Percentiles rank a stretch among this genome's conserved stretches.
Conservation (phyloP, 2,329 filamentous ascomycete species). For the Conoideocrella luteorostrata region DNA sequence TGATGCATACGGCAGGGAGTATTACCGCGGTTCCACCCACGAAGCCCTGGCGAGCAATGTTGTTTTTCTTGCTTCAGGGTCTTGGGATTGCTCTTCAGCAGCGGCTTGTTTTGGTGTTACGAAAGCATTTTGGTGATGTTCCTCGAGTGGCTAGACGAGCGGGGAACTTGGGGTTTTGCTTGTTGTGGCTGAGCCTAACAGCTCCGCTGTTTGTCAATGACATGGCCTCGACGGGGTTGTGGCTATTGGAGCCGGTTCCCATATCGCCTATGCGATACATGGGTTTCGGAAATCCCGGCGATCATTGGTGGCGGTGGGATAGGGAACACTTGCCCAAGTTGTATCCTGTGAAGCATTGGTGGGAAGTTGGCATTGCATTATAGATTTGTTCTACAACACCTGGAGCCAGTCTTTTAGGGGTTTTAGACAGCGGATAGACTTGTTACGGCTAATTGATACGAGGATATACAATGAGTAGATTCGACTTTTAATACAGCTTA, state of each 20-base stretch:
- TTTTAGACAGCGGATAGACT: neutral
- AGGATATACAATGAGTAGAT: neutral
- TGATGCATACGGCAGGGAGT: slow-evolving; percentile 67
- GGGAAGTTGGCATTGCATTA: slow-evolving; percentile 35
- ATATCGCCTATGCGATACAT: slow-evolving; percentile 62
- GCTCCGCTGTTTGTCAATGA: slow-evolving; percentile 66
- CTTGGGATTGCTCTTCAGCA: slow-evolving; percentile 59
- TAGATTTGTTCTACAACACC: too few relatives aligned
- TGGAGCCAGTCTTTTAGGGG: too few relatives aligned
- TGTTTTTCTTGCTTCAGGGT: slow-evolving; percentile 69
- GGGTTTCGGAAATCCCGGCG: slow-evolving; percentile 54
- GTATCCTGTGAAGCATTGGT: slow-evolving; percentile 58
- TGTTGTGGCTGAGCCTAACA: slow-evolving; percentile 64
- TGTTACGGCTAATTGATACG: neutral
- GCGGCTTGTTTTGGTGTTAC: slow-evolving; percentile 26
- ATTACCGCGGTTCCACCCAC: slow-evolving; percentile 53
- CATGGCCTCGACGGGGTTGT: slow-evolving; percentile 65
- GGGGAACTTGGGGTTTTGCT: slow-evolving; percentile 56
- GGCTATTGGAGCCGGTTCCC: slow-evolving; percentile 78
- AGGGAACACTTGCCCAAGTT: slow-evolving; percentile 44
- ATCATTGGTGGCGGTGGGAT: slow-evolving; percentile 64
- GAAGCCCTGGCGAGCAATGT: slow-evolving; percentile 44
- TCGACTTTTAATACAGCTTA: too few relatives aligned
- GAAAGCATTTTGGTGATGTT: slow-evolving; percentile 24
- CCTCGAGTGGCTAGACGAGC: slow-evolving; percentile 41